phyloP scores from a whole-genome alignment of 768 basidiomycete species.

The Macrocybe gigantea region DNA sequence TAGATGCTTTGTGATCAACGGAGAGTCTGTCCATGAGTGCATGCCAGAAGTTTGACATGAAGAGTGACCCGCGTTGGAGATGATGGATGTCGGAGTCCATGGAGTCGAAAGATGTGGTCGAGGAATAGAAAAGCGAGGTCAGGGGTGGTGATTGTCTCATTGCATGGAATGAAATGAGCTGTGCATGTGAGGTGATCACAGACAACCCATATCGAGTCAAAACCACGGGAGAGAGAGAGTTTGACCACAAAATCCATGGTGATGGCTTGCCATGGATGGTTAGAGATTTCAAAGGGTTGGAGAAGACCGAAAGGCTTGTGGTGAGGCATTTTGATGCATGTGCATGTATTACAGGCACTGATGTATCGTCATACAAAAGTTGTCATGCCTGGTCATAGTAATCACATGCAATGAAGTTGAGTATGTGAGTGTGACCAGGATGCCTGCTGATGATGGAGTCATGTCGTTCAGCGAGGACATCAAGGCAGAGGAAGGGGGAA shows the following conservation, averaged over 20 bases:
- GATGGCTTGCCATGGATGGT: too few species aligned
- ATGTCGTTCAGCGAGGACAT: conserved; percentile 19
- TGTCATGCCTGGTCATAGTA: conserved; percentile 34
- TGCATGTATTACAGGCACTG: conserved; percentile 28
- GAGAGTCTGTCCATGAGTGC: conserved; percentile 8
- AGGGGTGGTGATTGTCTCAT: conserved; percentile 17
- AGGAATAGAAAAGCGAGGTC: conserved; percentile 30
- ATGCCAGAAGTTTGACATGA: conserved; percentile 25
- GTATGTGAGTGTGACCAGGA: conserved; percentile 29
- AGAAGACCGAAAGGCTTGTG: conserved; percentile 32
- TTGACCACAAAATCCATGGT: too few species aligned
- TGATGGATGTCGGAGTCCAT: conserved; percentile 27
- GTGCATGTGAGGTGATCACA: conserved; percentile 34
- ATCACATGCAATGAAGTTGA: conserved; percentile 22
- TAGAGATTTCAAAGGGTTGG: too few species aligned
- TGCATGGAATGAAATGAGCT: conserved; percentile 35
- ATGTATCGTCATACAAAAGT: conserved; percentile 21
- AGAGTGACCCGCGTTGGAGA: conserved; percentile 26
- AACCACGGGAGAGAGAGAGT: too few species aligned
- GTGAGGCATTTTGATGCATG: conserved; percentile 21
- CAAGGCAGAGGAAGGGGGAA: conserved; percentile 5
- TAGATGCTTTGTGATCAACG: too few species aligned
- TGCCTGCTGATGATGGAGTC: conserved; percentile 34
- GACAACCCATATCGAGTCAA: too few species aligned
- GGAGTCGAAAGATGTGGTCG: conserved; percentile 25